Conservation (phyloP, 2,329 filamentous ascomycete species). For the Talaromyces marneffei region DNA sequence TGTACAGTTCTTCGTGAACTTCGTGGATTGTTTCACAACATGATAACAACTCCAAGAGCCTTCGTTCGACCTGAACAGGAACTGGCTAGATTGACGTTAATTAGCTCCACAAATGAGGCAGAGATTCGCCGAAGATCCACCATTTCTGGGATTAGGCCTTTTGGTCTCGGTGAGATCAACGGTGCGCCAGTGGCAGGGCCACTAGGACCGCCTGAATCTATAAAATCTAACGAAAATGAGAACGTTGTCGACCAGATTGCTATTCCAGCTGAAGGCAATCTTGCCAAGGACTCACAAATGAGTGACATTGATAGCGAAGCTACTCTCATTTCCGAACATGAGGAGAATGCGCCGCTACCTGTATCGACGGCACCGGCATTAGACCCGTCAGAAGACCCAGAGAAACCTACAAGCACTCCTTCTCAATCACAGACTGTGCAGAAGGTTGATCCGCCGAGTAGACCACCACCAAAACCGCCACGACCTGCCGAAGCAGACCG, state of each 20-base stretch:
- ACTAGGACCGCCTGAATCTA: constrained; percentile 33
- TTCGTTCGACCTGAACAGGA: constrained; percentile 68
- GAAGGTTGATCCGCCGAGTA: constrained; percentile 33
- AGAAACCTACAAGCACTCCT: constrained; percentile 8
- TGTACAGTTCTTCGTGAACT: constrained; percentile 67
- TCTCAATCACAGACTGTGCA: constrained; percentile 14
- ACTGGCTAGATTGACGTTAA: constrained; percentile 72
- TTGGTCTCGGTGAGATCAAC: constrained; percentile 38
- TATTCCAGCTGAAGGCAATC: constrained; percentile 17
- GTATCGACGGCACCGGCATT: not conserved
- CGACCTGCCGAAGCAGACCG: constrained; percentile 37
- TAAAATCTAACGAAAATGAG: constrained; percentile 16
- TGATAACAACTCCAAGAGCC: constrained; percentile 58
- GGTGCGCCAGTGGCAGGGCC: constrained; percentile 44
- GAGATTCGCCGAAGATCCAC: constrained; percentile 46
- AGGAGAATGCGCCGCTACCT: constrained; percentile 33
- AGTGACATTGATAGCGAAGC: constrained; percentile 29
- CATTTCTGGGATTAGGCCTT: constrained; percentile 27
- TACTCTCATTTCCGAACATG: constrained; percentile 37
- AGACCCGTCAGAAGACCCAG: not conserved
- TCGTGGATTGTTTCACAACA: constrained; percentile 61
- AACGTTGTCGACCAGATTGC: constrained; percentile 6
- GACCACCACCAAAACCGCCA: constrained; percentile 56
- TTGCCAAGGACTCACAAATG: constrained; percentile 22
- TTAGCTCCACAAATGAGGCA: constrained; percentile 53